These are phyloP conservation scores for Plantago coronopus DNA, from an alignment of 305 asterid species.

Conservation along the genomic window DNA sequence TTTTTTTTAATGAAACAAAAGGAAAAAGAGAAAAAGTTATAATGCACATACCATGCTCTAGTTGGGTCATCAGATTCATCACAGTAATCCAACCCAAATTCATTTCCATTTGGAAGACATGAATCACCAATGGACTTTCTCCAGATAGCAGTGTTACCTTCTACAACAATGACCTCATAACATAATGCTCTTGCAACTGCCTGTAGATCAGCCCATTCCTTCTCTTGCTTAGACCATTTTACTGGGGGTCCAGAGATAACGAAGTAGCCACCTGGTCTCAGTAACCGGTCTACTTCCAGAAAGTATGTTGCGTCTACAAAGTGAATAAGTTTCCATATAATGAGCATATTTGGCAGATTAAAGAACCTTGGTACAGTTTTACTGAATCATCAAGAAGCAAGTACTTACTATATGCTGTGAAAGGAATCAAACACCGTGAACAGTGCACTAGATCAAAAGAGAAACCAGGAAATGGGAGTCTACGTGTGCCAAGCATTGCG, in stretches of 20 bases:
- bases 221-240: constrained; percentile 89
- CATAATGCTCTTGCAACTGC: constrained; percentile 82
- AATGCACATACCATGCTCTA: constrained; percentile 64
- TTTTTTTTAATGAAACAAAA: neutral
- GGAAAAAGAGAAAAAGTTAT: neutral
- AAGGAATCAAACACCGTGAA: constrained; percentile 93
- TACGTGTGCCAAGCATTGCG: constrained; percentile 95
- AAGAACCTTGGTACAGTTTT: constrained; percentile 16
- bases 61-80: constrained; percentile 73
- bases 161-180: constrained; percentile 82
- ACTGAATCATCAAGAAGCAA: constrained; percentile 14
- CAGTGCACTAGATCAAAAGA: constrained; percentile 96
- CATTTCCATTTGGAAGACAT: constrained; percentile 75
- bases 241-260: constrained; percentile 98
- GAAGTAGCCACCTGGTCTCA: constrained; percentile 94
- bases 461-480: constrained; percentile 91
- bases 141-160: constrained; percentile 97
- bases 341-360: constrained; percentile 20
- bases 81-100: constrained; percentile 67
- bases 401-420: constrained; percentile 87
- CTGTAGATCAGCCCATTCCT: constrained; percentile 98
- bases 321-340: constrained; percentile 27
- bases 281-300: constrained; percentile 93
- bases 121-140: constrained; percentile 74
- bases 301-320: constrained; percentile 91